Evolutionary conservation across 208 protist genomes (phyloP).

Genomic region (Plasmodiophora brassicae): DNA sequence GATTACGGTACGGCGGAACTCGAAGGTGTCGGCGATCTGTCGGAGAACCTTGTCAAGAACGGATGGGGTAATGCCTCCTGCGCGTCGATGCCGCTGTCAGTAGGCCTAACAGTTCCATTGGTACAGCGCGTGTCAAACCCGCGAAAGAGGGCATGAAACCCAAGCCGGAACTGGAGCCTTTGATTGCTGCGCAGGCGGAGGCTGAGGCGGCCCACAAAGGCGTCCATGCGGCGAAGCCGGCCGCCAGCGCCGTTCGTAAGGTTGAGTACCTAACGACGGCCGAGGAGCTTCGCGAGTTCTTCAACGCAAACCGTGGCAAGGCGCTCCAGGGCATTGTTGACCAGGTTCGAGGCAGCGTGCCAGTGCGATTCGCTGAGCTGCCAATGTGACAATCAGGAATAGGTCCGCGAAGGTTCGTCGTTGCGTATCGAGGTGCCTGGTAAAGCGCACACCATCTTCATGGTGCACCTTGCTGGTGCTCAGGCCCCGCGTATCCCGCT

Average conservation of each 20-base stretch:
- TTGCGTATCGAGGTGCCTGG: not conserved
- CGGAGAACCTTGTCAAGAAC: not conserved
- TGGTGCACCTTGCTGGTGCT: not conserved
- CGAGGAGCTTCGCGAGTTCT: not conserved
- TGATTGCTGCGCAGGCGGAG: not conserved
- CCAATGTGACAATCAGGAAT: not conserved
- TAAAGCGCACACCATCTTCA: not conserved
- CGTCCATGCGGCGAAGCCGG: not conserved
- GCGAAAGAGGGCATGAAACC: not conserved
- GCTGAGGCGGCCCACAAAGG: not conserved
- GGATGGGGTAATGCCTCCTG: slow-evolving; percentile 19
- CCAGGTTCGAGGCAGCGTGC: not conserved
- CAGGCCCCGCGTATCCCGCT: not conserved
- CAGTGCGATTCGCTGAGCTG: not conserved
- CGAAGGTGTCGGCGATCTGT: not conserved
- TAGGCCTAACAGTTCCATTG: not conserved
- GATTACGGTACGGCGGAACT: not conserved
- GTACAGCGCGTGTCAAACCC: not conserved
- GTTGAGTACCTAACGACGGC: not conserved
- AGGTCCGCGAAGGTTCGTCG: slow-evolving; percentile 5
- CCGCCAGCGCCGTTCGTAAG: not conserved
- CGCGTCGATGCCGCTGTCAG: not conserved
- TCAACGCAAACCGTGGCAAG: slow-evolving; percentile 25
- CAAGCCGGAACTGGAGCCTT: not conserved
- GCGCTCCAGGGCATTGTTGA: not conserved